A percentile compares a stretch with the other conserved stretches of the same genome.
Conservation (phyloP, 192 early-diverging fungal genomes). For the Linnemannia hyalina region DNA sequence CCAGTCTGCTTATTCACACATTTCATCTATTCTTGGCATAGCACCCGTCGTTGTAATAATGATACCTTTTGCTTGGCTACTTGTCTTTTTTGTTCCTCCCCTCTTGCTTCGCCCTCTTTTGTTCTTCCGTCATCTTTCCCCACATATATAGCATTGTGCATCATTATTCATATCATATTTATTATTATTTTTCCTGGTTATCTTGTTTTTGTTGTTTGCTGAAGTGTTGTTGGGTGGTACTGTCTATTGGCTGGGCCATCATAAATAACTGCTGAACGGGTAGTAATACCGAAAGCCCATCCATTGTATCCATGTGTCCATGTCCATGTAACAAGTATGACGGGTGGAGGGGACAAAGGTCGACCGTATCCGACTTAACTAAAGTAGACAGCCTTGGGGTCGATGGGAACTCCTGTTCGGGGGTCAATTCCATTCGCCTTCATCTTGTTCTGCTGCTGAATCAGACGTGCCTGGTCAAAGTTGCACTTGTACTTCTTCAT, state of each 20-base stretch:
- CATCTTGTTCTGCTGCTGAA: conserved; percentile 66
- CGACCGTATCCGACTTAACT: conserved; percentile 7
- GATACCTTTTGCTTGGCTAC: neutral
- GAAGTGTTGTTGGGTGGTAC: neutral
- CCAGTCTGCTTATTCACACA: too few relatives aligned
- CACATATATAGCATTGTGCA: neutral
- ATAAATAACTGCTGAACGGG: too few relatives aligned
- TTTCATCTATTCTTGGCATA: too few relatives aligned
- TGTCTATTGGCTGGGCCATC: too few relatives aligned
- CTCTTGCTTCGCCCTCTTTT: neutral
- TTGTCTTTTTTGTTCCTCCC: neutral
- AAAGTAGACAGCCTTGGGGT: conserved; percentile 71
- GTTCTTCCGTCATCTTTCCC: neutral
- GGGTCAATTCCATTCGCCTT: conserved; percentile 73
- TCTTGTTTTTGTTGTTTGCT: neutral
- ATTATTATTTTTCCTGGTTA: neutral
- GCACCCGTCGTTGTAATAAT: too few relatives aligned
- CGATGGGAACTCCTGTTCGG: conserved; percentile 66
- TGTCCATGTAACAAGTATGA: too few relatives aligned
- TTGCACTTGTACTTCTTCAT: conserved; percentile 64
- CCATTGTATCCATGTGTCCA: neutral
- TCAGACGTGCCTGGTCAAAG: conserved; percentile 72
- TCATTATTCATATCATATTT: neutral
- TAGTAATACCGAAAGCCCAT: too few relatives aligned
- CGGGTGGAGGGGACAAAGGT: too few relatives aligned